phyloP scores from a whole-genome alignment of 106 monocot species.

The Acanthochlamys bracteata region DNA sequence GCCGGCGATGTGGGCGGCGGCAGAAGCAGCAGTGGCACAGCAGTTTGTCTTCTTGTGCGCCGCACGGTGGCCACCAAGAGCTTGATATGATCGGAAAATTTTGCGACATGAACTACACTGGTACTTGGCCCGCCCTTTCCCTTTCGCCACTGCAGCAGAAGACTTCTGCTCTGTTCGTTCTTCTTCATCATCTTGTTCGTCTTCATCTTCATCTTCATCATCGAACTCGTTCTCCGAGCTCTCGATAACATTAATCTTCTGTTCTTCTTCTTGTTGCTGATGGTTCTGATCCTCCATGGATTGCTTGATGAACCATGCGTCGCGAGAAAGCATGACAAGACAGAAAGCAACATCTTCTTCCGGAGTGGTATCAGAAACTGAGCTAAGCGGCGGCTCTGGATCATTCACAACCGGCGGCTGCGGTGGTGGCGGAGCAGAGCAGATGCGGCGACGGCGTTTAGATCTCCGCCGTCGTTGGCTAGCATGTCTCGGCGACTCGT shows the following conservation, averaged over 20 bases:
- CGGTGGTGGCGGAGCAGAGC: neutral
- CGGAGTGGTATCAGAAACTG: slow-evolving; percentile 17
- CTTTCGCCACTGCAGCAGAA: neutral
- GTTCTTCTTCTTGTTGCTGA: neutral
- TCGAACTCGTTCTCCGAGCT: neutral
- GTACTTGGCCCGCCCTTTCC: slow-evolving; percentile 12
- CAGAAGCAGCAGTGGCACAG: neutral
- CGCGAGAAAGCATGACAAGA: slow-evolving; percentile 60
- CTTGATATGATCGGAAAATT: slow-evolving; percentile 49
- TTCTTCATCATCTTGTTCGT: neutral
- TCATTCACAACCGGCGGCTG: neutral
- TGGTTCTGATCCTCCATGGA: neutral
- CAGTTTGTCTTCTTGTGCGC: slow-evolving; percentile 27
- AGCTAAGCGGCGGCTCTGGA: neutral
- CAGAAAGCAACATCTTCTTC: slow-evolving; percentile 68
- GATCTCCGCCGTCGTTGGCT: slow-evolving; percentile 22
- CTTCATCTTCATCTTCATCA: neutral
- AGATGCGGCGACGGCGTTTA: slow-evolving; percentile 12
- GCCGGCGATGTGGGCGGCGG: neutral
- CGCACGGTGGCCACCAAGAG: slow-evolving; percentile 45
- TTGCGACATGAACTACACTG: slow-evolving; percentile 50
- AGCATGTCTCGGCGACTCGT: slow-evolving; percentile 29
- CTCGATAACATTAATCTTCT: neutral
- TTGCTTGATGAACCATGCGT: neutral
- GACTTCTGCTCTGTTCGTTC: neutral